Evolutionary conservation across 768 basidiomycete genomes (phyloP).

Genomic region (Lactifluus pinguis): DNA sequence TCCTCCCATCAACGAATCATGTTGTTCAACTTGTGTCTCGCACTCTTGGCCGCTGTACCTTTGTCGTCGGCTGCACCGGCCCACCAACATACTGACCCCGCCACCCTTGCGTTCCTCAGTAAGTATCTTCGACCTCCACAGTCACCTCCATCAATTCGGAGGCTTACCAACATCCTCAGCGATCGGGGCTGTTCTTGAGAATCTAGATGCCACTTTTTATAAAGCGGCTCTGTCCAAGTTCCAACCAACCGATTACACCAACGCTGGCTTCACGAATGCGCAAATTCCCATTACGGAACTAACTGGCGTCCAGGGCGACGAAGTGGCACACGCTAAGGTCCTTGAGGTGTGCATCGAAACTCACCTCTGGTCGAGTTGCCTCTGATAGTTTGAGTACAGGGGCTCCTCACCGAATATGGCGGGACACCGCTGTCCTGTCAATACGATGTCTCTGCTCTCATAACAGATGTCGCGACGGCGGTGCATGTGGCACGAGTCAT

Average conservation of each 20-base stretch:
- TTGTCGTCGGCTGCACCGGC: conserved; percentile 40
- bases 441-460: conserved; percentile 57
- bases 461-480: conserved; percentile 63
- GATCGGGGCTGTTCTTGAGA: conserved; percentile 69
- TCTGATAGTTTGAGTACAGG: conserved; percentile 23
- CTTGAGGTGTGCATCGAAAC: conserved; percentile 36
- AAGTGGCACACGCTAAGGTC: conserved; percentile 47
- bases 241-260: conserved; percentile 48
- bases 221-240: conserved; percentile 56
- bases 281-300: conserved; percentile 54
- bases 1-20: conserved; percentile 21
- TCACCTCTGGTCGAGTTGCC: too few relatives aligned
- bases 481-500: conserved; percentile 61
- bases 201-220: conserved; percentile 65
- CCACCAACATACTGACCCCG: conserved; percentile 27
- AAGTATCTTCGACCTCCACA: conserved; percentile 22
- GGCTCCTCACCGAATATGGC: conserved; percentile 46
- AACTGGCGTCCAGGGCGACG: conserved; percentile 49
- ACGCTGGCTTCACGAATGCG: conserved; percentile 53
- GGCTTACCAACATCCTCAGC: conserved; percentile 31
- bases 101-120: conserved; percentile 48
- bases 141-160: conserved; percentile 1
- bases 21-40: conserved; percentile 25
- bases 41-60: conserved; percentile 34
- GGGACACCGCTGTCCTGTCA: conserved; percentile 47